Conservation (phyloP, 1,139 yeast species). For the Meyerozyma smithsonii region DNA sequence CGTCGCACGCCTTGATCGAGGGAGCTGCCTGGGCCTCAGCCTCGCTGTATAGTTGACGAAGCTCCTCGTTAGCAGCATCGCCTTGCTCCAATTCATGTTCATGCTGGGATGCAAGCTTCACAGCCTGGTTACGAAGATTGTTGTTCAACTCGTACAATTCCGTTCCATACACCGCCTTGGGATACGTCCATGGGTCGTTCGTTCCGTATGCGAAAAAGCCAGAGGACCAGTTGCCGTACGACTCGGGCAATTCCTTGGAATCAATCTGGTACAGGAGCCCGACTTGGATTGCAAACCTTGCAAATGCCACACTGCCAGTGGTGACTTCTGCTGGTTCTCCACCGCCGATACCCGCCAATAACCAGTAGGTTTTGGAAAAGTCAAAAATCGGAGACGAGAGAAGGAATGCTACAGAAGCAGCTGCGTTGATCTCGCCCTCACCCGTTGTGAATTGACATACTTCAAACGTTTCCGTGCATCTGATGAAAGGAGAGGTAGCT, state of each 20-base stretch:
- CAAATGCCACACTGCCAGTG: slow-evolving; percentile 55
- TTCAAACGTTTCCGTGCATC: slow-evolving; percentile 49
- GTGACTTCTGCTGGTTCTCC: slow-evolving; percentile 49
- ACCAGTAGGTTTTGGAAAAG: slow-evolving; percentile 54
- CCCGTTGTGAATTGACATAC: slow-evolving; percentile 64
- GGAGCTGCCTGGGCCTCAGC: slow-evolving; percentile 51
- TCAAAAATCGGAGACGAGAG: slow-evolving; percentile 53
- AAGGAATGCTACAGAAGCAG: slow-evolving; percentile 53
- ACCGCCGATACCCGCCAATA: slow-evolving; percentile 66
- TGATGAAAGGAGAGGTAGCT: slow-evolving; percentile 53
- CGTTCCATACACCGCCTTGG: slow-evolving; percentile 55
- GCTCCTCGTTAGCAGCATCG: slow-evolving; percentile 34
- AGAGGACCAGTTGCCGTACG: slow-evolving; percentile 52
- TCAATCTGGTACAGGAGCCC: slow-evolving; percentile 56
- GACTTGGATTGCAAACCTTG: slow-evolving; percentile 60
- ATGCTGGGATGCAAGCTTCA: slow-evolving; percentile 37
- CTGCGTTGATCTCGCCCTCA: slow-evolving; percentile 68
- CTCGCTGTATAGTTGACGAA: slow-evolving; percentile 44
- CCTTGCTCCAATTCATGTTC: slow-evolving; percentile 44
- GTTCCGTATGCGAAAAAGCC: slow-evolving; percentile 60
- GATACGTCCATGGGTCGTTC: slow-evolving; percentile 46
- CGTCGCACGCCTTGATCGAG: slow-evolving; percentile 50
- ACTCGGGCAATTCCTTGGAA: slow-evolving; percentile 39
- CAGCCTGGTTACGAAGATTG: slow-evolving; percentile 55
- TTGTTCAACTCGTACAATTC: slow-evolving; percentile 64